phyloP scores from a whole-genome alignment of 495 filamentous ascomycete genomes.

The Saxophila tyrrhenica region DNA sequence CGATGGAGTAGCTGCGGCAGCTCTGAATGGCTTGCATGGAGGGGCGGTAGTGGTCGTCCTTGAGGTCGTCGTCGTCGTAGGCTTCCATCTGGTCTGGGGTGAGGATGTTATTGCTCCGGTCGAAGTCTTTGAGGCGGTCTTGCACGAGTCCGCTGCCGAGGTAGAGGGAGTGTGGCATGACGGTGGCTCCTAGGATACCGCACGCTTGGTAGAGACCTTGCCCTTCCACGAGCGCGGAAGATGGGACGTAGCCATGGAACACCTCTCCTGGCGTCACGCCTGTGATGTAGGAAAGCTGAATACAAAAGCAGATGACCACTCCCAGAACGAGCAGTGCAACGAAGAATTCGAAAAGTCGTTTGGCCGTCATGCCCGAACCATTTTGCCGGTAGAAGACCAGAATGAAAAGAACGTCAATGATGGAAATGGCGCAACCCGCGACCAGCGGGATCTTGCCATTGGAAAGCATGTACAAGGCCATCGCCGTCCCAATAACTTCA shows the following conservation, averaged over 20 bases:
- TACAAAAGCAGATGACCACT: conserved; percentile 84
- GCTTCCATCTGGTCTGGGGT: conserved; percentile 4
- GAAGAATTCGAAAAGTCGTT: conserved; percentile 70
- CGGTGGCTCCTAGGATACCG: conserved; percentile 84
- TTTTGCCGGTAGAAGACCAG: conserved; percentile 74
- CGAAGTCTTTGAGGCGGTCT: conserved; percentile 67
- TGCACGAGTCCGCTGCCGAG: conserved; percentile 85
- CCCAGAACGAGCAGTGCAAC: conserved; percentile 69
- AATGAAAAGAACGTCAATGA: conserved; percentile 74
- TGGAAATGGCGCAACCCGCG: conserved; percentile 75
- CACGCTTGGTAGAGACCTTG: conserved; percentile 66
- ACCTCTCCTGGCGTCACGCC: conserved; percentile 61
- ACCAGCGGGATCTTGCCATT: conserved; percentile 63
- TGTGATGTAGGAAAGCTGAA: conserved; percentile 70
- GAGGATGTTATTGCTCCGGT: conserved; percentile 28
- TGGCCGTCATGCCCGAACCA: conserved; percentile 49
- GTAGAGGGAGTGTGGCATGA: conserved; percentile 89
- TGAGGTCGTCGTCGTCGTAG: conserved; percentile 10
- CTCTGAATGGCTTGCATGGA: conserved; percentile 64
- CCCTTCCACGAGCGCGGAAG: conserved; percentile 53
- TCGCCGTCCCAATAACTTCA: conserved; percentile 86
- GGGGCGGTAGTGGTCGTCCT: conserved; percentile 51
- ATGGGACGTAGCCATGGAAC: conserved; percentile 75
- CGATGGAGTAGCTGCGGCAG: conserved; percentile 72
- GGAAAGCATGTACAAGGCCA: conserved; percentile 68